Conservation (phyloP, 2,329 filamentous ascomycete genomes). For the Ceratocystis colombiana region DNA sequence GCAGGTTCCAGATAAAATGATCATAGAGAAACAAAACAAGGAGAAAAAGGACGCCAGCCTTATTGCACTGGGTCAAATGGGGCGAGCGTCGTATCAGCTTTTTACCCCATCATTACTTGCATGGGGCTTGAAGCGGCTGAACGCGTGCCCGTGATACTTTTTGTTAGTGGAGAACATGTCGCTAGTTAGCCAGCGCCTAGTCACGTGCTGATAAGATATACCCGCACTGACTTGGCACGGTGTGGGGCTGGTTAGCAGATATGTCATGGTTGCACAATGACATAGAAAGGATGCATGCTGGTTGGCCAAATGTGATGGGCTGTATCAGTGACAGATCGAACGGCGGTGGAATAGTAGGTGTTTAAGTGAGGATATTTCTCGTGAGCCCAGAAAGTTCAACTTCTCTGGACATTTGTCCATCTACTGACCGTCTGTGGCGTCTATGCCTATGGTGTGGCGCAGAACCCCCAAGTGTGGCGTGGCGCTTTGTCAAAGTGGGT, state of each 20-base stretch:
- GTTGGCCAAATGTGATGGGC: neutral
- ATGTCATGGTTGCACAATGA: neutral
- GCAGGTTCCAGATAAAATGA: neutral
- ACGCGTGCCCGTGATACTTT: neutral
- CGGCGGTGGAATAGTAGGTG: neutral
- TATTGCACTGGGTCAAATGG: too few species aligned
- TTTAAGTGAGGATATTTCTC: too few species aligned
- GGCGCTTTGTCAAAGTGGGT: conserved; percentile 13
- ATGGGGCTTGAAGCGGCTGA: neutral
- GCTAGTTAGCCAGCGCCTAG: neutral
- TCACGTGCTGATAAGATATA: conserved; percentile 15
- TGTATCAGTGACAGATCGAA: neutral
- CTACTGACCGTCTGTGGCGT: neutral
- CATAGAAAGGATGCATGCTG: neutral
- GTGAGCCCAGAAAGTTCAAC: neutral
- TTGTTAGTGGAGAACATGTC: neutral
- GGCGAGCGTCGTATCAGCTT: neutral
- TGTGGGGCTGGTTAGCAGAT: neutral
- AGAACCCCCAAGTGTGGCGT: neutral
- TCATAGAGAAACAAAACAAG: neutral
- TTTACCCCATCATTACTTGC: neutral
- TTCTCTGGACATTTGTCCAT: neutral
- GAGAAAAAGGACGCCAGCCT: neutral
- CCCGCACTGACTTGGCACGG: conserved; percentile 5
- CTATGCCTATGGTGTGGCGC: neutral